Base-by-base conservation (phyloP, 176 grass and related monocot species). In the Pontederia paniculata region DNA sequence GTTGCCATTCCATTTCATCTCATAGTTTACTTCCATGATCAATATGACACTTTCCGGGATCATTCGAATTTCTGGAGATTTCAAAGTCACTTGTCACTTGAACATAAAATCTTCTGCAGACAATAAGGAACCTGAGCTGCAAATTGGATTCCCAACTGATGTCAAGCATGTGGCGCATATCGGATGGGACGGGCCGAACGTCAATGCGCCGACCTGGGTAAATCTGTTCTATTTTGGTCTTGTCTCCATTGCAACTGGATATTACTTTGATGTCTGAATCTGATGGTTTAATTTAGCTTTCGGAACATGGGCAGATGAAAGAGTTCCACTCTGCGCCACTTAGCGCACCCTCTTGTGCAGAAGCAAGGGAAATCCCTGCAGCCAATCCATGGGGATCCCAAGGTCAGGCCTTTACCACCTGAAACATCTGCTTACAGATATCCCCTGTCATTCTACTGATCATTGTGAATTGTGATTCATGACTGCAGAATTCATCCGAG, bases 261-360 rank as follows among this genome's bases (percentile, higher is more conserved):
- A 15, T 6, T 37, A 6, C 16, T 12, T 50, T 13, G 13, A 16
- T n/a, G 8, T 50, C 15, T 8, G 7, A 13, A 50, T 13, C 48
- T 17, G 4, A 16, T 13, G n/a, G 13, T 20, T 20, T 54, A 6
- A 9, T 56, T 56, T 8, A 41, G 9, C 15, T 4, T 42, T 59
- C 42, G 23, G 13, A 28, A 16, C 15, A n/a, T 60, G 18, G 17
- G 18, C 74, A 96, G 91, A 96, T 96, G 82, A 85, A 89, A 54
- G 67, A 89, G 45, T 96, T 82, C 56, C 85, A 96, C 31, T 96
- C 91, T 3, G 91, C 79, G 10, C 86, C 91, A 16, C 52, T 96
- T 41, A 70, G 70, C 18, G 46, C 85, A 0, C 41, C 64, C 22
- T 71, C 60, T 4, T 37, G 23, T 9, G 43, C 19, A 10, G 71